Evolutionary conservation across 75 land plant genomes (phyloP), one percentile per base, ranked within the genome.

Genomic region (Isoetes taiwanensis): DNA sequence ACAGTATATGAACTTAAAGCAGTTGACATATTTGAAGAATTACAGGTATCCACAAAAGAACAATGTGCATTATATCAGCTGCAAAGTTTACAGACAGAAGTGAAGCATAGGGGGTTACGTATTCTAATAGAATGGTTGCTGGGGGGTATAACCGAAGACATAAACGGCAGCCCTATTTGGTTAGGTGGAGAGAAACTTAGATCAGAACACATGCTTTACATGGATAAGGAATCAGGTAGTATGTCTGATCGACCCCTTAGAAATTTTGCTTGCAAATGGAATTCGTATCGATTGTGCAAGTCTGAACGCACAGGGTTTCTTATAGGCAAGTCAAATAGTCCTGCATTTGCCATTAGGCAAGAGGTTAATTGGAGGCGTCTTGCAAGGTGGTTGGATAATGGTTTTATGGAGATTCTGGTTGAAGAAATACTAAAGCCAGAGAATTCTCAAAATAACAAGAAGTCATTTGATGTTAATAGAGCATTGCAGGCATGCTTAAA

Each of bases 341-440:
- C 34, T 20, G 26, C 30, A 50, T 38, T 1, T 1, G 2, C 23
- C 35, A 16, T 12, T 62, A 46, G 39, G 24, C 28, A 32, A 41
- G 41, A 65, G 52, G 38, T 20, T 2, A 26, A 14, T 1, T 26
- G 41, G 54, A 30, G 28, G 54, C 42, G 54, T 30, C 32, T 61
- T 10, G 57, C 60, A 20, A 68, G 65, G 27, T 71, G 74, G 74
- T 25, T 71, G 2, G 30, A 71, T 9, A 50, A 54, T 40, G 63
- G 74, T 10, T 71, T 71, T 23, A 39, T 71, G 28, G 74, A 71
- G 31, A 17, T 17, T n/a, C 34, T 71, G 10, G 30, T 71, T 2
- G 53, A 65, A 25, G 68, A 71, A 32, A 30, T 54, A 8, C 12
- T 26, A 3, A 30, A 32, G 16, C 11, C 62, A 16, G 50, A 46